phyloP scores from a whole-genome alignment of 2,329 filamentous ascomycete species.

The Mariannaea elegans region DNA sequence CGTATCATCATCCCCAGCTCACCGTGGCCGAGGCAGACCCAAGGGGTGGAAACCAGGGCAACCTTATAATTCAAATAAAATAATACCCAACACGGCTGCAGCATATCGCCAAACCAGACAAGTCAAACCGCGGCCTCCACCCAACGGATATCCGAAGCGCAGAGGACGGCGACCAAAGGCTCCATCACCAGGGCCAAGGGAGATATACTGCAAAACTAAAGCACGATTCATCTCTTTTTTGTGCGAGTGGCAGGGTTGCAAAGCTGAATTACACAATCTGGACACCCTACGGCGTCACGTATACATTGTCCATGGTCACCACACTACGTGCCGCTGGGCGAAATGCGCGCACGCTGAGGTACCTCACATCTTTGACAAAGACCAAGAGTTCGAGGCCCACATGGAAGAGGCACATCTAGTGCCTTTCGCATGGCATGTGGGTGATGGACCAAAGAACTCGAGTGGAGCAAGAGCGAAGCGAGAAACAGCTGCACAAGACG shows the following conservation, averaged over 20 bases:
- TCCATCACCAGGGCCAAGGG: constrained; percentile 49
- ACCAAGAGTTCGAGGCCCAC: constrained; percentile 56
- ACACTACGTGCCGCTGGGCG: constrained; percentile 44
- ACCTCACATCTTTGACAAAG: constrained; percentile 46
- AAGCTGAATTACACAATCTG: constrained; percentile 69
- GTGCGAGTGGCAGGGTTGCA: constrained; percentile 69
- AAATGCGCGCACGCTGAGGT: constrained; percentile 37
- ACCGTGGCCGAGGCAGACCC: constrained; percentile 52
- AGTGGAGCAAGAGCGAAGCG: constrained; percentile 26
- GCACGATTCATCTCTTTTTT: constrained; percentile 61
- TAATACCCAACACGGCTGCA: constrained; percentile 26
- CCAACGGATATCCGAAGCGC: constrained; percentile 45
- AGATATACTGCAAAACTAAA: constrained; percentile 52
- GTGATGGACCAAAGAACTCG: constrained; percentile 64
- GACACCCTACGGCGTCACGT: constrained; percentile 67
- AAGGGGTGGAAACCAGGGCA: constrained; percentile 53
- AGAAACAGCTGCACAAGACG: constrained; percentile 35
- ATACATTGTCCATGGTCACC: constrained; percentile 55
- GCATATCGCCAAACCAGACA: constrained; percentile 35
- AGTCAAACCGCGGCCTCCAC: constrained; percentile 40
- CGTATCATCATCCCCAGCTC: constrained; percentile 10
- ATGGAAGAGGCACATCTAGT: constrained; percentile 63
- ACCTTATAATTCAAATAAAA: constrained; percentile 39
- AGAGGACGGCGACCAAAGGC: constrained; percentile 54
- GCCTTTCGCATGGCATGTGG: constrained; percentile 65